Conservation (phyloP, 352 stramenopile genomes). For the Globisporangium paroecandrum region DNA sequence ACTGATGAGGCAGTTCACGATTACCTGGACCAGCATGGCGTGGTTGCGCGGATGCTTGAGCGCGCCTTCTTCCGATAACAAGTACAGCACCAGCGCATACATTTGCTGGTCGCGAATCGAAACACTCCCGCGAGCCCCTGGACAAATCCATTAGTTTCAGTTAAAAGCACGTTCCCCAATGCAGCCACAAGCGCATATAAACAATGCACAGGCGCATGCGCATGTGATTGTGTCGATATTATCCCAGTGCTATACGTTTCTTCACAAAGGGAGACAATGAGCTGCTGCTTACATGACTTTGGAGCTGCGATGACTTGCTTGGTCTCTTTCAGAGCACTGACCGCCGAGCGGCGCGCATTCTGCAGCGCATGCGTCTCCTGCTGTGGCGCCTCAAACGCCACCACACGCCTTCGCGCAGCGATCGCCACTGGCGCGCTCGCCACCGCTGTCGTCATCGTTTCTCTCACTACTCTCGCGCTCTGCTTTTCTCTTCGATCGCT, state of each 20-base stretch:
- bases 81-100: constrained; percentile 7
- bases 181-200: background rate
- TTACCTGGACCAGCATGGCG: background rate
- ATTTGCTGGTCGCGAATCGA: constrained; percentile 8
- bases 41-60: constrained; percentile 4
- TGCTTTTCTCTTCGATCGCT: background rate
- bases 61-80: constrained; percentile 6
- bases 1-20: background rate
- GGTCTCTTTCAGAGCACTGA: background rate
- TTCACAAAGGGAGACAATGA: background rate
- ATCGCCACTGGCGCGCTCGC: background rate
- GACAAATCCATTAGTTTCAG: background rate
- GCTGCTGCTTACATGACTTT: background rate
- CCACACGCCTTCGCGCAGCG: constrained; percentile 6
- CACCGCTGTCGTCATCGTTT: background rate
- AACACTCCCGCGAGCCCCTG: constrained; percentile 6
- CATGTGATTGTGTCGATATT: too few relatives aligned
- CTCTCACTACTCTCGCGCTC: background rate
- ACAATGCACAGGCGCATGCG: background rate
- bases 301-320: background rate
- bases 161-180: background rate
- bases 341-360: background rate
- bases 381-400: constrained; percentile 12
- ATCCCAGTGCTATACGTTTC: background rate
- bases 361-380: background rate